phyloP scores from a whole-genome alignment of 129 eudicot genomes.

The Chrysanthemum makinoi region DNA sequence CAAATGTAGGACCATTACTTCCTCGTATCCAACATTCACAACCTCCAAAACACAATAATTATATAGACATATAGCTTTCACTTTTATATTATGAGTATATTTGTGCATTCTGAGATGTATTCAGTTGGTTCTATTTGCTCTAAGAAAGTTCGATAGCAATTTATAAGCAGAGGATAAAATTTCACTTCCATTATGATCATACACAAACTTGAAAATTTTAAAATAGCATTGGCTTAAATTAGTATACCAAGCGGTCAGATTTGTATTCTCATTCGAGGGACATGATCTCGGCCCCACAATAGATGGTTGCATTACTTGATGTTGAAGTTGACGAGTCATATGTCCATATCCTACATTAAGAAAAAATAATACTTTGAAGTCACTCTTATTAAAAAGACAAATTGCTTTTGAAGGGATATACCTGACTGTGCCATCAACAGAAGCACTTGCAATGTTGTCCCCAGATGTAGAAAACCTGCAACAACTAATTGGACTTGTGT shows the following conservation, averaged over 20 bases:
- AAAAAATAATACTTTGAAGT: constrained; percentile 3
- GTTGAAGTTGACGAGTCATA: constrained; percentile 75
- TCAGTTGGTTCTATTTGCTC: not conserved
- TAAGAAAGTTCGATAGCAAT: constrained; percentile 1
- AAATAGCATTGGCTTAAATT: not conserved
- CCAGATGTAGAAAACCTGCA: constrained; percentile 96
- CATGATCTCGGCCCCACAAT: constrained; percentile 95
- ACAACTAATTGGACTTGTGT: constrained; percentile 92
- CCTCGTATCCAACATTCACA: constrained; percentile 29
- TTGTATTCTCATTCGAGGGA: constrained; percentile 99
- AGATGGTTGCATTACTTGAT: constrained; percentile 96
- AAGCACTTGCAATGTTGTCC: constrained; percentile 97
- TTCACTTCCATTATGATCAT: constrained; percentile 5
- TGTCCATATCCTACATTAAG: constrained; percentile 84
- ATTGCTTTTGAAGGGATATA: constrained; percentile 15
- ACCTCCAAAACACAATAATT: constrained; percentile 21
- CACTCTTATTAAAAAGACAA: not conserved
- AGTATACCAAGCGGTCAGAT: constrained; percentile 92
- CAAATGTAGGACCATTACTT: constrained; percentile 34
- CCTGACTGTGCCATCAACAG: constrained; percentile 98
- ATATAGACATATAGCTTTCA: constrained; percentile 7
- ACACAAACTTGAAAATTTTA: not conserved
- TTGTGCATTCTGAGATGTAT: not conserved
- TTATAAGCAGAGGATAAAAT: not conserved
- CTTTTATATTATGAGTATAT: not conserved